These are phyloP conservation scores for Cucurbita moschata DNA, from an alignment of 306 rosid species.

Conservation along the genomic window DNA sequence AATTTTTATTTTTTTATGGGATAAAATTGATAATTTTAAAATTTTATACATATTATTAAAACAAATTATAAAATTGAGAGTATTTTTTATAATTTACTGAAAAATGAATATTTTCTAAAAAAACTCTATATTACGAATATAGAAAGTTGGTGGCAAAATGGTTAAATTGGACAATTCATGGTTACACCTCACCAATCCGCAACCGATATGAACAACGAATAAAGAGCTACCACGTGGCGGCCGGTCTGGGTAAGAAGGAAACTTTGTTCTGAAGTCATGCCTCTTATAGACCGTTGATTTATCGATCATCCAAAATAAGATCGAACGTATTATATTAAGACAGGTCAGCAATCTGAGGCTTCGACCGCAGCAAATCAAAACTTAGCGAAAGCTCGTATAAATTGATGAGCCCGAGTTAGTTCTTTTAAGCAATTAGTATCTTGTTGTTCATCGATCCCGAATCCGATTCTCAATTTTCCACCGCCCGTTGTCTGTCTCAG, in stretches of 20 bases:
- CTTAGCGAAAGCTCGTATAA: background rate
- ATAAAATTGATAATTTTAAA: too few relatives aligned
- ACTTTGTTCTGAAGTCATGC: background rate
- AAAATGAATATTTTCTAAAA: too few relatives aligned
- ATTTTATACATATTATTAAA: too few relatives aligned
- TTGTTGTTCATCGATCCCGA: background rate
- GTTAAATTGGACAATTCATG: background rate
- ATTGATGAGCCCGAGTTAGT: fast-evolving
- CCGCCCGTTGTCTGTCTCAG: background rate
- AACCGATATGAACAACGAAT: background rate
- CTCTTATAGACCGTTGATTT: background rate
- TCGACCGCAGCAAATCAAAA: background rate
- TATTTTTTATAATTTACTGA: too few relatives aligned
- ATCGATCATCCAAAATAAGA: background rate
- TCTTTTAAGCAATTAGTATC: too few relatives aligned
- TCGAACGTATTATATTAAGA: background rate
- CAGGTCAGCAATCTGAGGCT: background rate
- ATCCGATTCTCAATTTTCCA: background rate
- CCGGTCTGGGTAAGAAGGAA: background rate
- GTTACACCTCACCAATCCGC: background rate
- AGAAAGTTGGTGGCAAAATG: background rate
- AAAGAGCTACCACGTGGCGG: background rate
- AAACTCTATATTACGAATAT: background rate
- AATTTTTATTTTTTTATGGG: too few relatives aligned
- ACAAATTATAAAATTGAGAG: too few relatives aligned